Base-by-base conservation (phyloP, 2,329 filamentous ascomycete species). In the Spiromastix sp. region DNA sequence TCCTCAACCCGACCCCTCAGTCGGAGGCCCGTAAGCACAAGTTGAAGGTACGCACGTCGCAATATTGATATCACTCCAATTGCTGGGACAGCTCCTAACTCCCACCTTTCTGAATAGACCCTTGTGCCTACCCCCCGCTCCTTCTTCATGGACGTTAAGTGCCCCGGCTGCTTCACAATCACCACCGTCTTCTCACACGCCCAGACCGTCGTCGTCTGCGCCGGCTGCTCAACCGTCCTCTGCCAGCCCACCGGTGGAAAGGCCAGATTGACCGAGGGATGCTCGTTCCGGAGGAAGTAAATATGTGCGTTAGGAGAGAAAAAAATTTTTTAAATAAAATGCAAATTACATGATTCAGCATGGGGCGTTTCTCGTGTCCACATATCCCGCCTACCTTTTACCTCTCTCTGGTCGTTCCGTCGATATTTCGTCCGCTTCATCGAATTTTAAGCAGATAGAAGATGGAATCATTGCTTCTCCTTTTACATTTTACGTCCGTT, bases 81-180 rank as follows among this genome's bases (percentile, higher is more conserved):
- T 9, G 21, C 25, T 34, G 24, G 30, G 30, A 38, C 29, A 24
- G n/a, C 1, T 11, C n/a, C 24, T 24, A 29, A 31, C 24, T 28
- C 25, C 32, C n/a, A 40, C 17, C 24, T 15, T 7, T 20, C n/a
- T 21, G 18, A 36, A 45, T 53, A 93, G 86, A 86, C 77, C 54
- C 84, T 98, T 59, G 91, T 98, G 65, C 91, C 91, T 60, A 81
- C 78, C 52, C 91, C 91, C 60, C 85, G 91, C 68, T 96, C 89
- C 54, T 98, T 96, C 84, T 98, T 98, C 85, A 98, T 98, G 91
- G 91, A 98, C 67, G 91, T 98, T 77, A 98, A 98, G 83, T 98
- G 91, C 84, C 91, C 91, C 67, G 91, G 91, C 62, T 98, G 91
- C 85, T 98, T 96, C 82, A 95, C 87, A 70, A 98, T 98, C 79